Base-by-base conservation (phyloP, 1,284 basidiomycete genomes). In the Ustilago nuda region DNA sequence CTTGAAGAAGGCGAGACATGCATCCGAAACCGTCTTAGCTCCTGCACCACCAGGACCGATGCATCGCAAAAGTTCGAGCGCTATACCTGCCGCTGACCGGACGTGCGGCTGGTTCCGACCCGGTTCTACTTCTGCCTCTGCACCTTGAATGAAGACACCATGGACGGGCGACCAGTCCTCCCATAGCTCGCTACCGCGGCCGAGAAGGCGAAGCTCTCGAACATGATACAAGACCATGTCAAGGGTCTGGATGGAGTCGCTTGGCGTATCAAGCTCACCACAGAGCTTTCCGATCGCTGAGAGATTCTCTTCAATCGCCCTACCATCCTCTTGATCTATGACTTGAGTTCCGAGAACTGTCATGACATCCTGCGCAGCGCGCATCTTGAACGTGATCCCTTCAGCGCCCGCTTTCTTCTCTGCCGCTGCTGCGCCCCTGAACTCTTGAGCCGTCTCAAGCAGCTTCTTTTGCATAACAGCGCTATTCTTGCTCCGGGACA, bases 201-300 rank as follows among this genome's bases (percentile, higher is more conserved):
- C 15, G 9, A 32, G 12, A 36, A 57, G 59, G 2, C 56, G 61
- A 5, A 76, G 17, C 45, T 72, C 67, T 15, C 73, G 57, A 37
- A 71, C 65, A 23, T 68, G 65, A 43, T 67, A 76, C 0, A 76
- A 58, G n/a, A 43, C 41, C 5, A 64, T 7, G 35, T 68, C 62
- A 30, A 76, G 59, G 37, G n/a, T 33, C 33, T 57, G 56, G 8
- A 33, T 51, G 32, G 65, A 39, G 1, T 61, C 45, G 48, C 37
- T 23, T 9, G 12, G 6, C 17, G 59, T 48, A 8, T 50, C 54
- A 11, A 60, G 27, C 55, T 23, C 11, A 13, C 35, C 1, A 48
- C 11, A 12, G 15, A 64, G 35, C 4, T 33, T 15, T 46, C 36
- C 41, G 46, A 72, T 41, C 12, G 69, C 69, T 12, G 59, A 32